phyloP scores from a whole-genome alignment of 2,329 filamentous ascomycete genomes.

The Xylaria arbuscula region DNA sequence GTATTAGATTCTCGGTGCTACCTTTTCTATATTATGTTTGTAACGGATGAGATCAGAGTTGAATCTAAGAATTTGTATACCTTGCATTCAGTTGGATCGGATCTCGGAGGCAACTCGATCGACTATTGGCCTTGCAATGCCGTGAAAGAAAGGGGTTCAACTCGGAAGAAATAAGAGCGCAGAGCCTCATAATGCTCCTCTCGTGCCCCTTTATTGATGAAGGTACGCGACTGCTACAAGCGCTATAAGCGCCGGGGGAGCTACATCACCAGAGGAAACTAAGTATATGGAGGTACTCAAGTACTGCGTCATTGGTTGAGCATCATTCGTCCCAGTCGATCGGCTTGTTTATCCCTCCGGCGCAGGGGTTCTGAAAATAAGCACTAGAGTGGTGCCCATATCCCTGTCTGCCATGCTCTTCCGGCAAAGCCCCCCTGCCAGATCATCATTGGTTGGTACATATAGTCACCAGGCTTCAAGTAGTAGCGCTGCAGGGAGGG shows the following conservation, averaged over 20 bases:
- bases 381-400: conserved; percentile 41
- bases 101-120: neutral
- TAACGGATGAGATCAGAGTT: neutral
- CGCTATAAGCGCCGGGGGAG: neutral
- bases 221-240: conserved; percentile 15
- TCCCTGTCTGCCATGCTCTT: conserved; percentile 42
- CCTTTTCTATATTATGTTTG: neutral
- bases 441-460: conserved; percentile 16
- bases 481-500: conserved; percentile 29
- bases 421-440: conserved; percentile 37
- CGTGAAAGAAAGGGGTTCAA: conserved; percentile 43
- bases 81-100: neutral
- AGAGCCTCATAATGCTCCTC: conserved; percentile 37
- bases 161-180: conserved; percentile 41
- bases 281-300: conserved; percentile 20
- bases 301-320: neutral
- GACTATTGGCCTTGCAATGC: conserved; percentile 17
- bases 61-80: neutral
- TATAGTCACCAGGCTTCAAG: conserved; percentile 17
- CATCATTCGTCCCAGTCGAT: conserved; percentile 26
- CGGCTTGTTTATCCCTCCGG: conserved; percentile 49
- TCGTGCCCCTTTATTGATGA: neutral
- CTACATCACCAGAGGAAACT: neutral
- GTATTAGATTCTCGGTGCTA: neutral
- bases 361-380: conserved; percentile 45